Base-by-base conservation (phyloP, 1,139 yeast species). In the Candida smagusa region DNA sequence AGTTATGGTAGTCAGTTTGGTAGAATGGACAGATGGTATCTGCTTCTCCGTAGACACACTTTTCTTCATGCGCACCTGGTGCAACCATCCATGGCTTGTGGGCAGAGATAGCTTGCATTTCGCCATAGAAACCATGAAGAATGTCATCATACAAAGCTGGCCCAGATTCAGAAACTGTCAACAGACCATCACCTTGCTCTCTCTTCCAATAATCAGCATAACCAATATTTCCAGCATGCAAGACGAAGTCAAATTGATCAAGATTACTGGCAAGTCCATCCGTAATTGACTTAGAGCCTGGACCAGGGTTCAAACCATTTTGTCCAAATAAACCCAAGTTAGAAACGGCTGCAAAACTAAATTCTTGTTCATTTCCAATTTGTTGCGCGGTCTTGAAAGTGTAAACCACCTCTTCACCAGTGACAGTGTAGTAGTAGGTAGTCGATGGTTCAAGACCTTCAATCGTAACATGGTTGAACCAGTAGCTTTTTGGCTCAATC, bases 201-300 rank as follows among this genome's bases (percentile, higher is more conserved):
- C 28, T 36, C 23, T 32, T 28, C 39, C 39, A 36, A 30, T 36
- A 36, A 22, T 36, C 39, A 16, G 39, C 39, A 16, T 36, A 36
- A 3, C 35, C 35, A 22, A 32, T 26, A 28, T 36, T 33, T 19
- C 39, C 39, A 6, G 39, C 35, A 30, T 36, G 39, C 21, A 36
- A 12, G 22, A 36, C 9, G 13, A 36, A 36, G 21, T 36, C 39
- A n/a, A 28, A 36, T 21, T 35, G 16, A 22, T 36, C 33, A 9
- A 36, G 9, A 6, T n/a, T 21, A 16, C 28, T 19, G n/a, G 13
- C 19, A 21, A 36, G 29, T 5, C 35, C 28, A 6, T 28, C 39
- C n/a, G 31, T 36, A 22, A 35, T 32, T 21, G 23, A 32, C 11
- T 31, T 31, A n/a, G 31, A 34, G 26, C 11, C 11, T 4, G 35